A percentile compares a stretch with the other conserved stretches of the same genome.
Evolutionary conservation across 352 stramenopile genomes (phyloP).

Genomic region (Globisporangium alternatum): DNA sequence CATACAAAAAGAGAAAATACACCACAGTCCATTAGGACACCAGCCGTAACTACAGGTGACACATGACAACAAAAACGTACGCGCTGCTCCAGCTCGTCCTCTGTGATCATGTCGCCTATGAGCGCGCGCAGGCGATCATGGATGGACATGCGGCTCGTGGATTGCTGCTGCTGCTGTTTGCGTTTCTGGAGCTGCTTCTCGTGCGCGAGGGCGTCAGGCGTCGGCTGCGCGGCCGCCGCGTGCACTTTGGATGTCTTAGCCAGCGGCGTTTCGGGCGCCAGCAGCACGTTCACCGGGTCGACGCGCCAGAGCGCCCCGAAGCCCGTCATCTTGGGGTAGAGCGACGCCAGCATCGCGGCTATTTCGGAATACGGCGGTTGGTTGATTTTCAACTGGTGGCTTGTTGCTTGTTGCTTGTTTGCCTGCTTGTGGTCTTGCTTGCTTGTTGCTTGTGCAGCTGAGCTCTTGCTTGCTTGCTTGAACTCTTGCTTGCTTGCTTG

Average conservation of each 20-base stretch:
- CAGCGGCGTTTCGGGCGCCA: constrained; percentile 10
- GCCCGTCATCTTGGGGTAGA: constrained; percentile 19
- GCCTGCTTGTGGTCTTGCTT: not conserved
- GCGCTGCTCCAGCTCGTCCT: constrained; percentile 48
- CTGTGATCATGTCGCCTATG: constrained; percentile 61
- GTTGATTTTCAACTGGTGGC: not conserved
- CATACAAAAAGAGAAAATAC: constrained; percentile 13
- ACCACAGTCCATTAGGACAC: not conserved
- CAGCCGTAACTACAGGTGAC: not conserved
- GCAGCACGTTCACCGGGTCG: constrained; percentile 31
- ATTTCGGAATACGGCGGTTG: not conserved
- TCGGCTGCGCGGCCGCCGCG: not conserved
- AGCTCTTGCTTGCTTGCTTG: not conserved
- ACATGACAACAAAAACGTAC: constrained; percentile 21
- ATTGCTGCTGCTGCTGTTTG: constrained; percentile 11
- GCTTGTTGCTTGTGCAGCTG: not conserved
- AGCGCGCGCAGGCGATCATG: constrained; percentile 56
- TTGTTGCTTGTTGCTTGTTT: not conserved
- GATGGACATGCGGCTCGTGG: constrained; percentile 30
- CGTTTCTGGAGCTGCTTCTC: not conserved
- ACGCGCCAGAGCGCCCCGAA: constrained; percentile 50
- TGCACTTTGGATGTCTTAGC: constrained; percentile 30
- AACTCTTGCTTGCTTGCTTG: not conserved
- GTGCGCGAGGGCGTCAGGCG: constrained; percentile 9
- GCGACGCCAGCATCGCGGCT: constrained; percentile 10